Conservation (phyloP, 257 asterid genomes). For the Solanum ahanhuiri region DNA sequence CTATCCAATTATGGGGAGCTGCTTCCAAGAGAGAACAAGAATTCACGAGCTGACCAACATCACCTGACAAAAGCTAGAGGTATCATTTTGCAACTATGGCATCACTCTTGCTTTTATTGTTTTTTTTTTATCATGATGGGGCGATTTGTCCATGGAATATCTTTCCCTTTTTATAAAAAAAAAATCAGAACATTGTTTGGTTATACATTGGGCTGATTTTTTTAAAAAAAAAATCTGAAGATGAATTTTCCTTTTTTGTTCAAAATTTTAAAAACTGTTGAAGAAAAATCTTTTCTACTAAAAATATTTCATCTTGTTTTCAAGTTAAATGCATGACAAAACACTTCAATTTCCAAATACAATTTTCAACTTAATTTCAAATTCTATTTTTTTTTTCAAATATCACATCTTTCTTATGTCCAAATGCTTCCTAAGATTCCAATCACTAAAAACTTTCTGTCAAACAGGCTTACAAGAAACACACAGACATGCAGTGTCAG, state of each 20-base stretch:
- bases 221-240: neutral
- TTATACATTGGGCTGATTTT: neutral
- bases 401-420: neutral
- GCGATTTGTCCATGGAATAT: neutral
- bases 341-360: neutral
- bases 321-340: neutral
- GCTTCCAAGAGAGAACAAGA: conserved; percentile 23
- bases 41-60: conserved; percentile 8
- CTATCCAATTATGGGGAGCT: conserved; percentile 9
- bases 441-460: neutral
- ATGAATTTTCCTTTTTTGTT: neutral
- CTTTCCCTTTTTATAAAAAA: neutral
- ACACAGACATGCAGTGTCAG: neutral
- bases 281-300: neutral
- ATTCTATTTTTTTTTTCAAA: neutral
- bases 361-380: neutral
- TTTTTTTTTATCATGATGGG: neutral
- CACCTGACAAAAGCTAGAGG: conserved; percentile 40
- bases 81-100: conserved; percentile 10
- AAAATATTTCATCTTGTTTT: neutral
- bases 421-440: neutral
- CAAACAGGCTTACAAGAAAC: conserved; percentile 40
- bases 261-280: neutral
- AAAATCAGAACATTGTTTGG: neutral
- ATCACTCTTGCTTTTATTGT: neutral